phyloP scores from a whole-genome alignment of 78 protist genomes.

The Capsaspora owczarzaki region DNA sequence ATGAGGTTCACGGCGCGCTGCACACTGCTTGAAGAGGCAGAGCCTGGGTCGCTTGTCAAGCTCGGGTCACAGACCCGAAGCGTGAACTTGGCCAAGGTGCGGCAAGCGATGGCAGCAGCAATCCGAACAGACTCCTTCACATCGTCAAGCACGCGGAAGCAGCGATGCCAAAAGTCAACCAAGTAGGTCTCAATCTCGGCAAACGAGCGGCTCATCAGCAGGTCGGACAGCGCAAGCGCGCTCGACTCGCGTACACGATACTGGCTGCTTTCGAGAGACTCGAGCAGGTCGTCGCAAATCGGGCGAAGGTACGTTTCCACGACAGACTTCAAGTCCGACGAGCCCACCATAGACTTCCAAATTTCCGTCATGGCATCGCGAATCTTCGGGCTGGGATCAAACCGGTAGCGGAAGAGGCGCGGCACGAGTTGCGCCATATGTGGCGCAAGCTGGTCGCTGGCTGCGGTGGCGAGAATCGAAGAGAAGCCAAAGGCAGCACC shows the following conservation, averaged over 20 bases:
- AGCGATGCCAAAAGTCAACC: conserved; percentile 38
- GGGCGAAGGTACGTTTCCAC: conserved; percentile 25
- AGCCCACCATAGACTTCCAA: too few species aligned
- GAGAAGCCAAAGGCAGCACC: conserved; percentile 65
- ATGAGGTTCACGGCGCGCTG: background rate
- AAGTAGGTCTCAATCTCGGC: conserved; percentile 24
- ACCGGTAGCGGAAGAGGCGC: conserved; percentile 48
- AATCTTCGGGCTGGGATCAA: conserved; percentile 59
- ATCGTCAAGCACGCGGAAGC: conserved; percentile 56
- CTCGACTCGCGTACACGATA: conserved; percentile 60
- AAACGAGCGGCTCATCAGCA: conserved; percentile 27
- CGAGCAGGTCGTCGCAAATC: conserved; percentile 34
- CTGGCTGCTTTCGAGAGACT: conserved; percentile 28
- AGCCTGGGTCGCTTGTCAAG: background rate
- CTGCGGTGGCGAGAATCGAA: conserved; percentile 19
- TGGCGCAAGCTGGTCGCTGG: conserved; percentile 42
- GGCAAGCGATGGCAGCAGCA: conserved; percentile 18
- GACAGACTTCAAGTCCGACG: too few species aligned
- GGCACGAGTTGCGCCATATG: conserved; percentile 53
- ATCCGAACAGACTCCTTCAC: conserved; percentile 55
- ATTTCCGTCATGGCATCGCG: conserved; percentile 30
- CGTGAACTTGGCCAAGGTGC: background rate
- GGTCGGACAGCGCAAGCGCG: conserved; percentile 45
- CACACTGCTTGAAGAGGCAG: background rate
- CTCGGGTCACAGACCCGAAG: background rate